A percentile compares a stretch with the other conserved stretches of the same genome.
Evolutionary conservation across 345 rosid genomes (phyloP).

Genomic region (Arabidopsis thaliana): TAIR10.1 NC_003071.7:17861501-17862000

Average conservation of each 20-base stretch:
- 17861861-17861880: neutral
- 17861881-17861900: neutral
- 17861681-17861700: neutral
- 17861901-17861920: too few species aligned
- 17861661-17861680: neutral
- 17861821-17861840: neutral
- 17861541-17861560: neutral
- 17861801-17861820: neutral
- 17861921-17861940: too few species aligned
- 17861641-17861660: slow-evolving; percentile 2
- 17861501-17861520: neutral
- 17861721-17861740: neutral
- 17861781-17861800: neutral
- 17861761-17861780: neutral
- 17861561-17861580: slow-evolving; percentile 2
- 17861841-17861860: neutral
- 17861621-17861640: neutral
- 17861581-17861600: neutral
- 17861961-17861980: neutral
- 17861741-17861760: neutral
- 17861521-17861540: neutral
- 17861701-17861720: neutral
- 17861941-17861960: neutral
- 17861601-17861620: neutral
- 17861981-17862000: neutral